These are phyloP conservation scores for Pseudognaphalium luteoalbum DNA, from an alignment of 129 eudicot species.

Conservation along the genomic window DNA sequence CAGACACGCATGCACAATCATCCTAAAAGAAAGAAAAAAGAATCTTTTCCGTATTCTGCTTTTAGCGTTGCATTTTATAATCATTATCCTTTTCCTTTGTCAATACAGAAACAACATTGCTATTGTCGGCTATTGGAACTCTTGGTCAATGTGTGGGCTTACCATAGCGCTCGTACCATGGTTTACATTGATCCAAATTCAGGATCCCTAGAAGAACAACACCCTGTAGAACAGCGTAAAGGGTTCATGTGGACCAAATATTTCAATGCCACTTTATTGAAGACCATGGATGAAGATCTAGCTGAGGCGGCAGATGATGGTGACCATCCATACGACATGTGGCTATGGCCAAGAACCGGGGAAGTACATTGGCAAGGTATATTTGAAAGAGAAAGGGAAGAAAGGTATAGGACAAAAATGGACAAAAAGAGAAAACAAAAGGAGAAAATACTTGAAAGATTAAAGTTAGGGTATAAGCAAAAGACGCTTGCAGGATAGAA, in stretches of 20 bases:
- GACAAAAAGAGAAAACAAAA: constrained; percentile 89
- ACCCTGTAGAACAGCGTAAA: constrained; percentile 63
- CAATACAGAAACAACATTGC: constrained; percentile 66
- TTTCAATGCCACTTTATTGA: constrained; percentile 66
- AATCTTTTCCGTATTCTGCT: not conserved
- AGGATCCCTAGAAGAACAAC: constrained; percentile 80
- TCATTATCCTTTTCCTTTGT: constrained; percentile 1
- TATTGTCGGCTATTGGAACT: constrained; percentile 85
- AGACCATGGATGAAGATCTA: constrained; percentile 94
- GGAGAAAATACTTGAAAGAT: constrained; percentile 75
- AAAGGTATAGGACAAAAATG: constrained; percentile 85
- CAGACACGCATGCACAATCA: not conserved
- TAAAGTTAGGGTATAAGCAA: constrained; percentile 76
- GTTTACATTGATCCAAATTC: constrained; percentile 76
- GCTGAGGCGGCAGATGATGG: constrained; percentile 97
- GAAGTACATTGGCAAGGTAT: constrained; percentile 96
- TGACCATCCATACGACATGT: constrained; percentile 60
- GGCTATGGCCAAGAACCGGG: constrained; percentile 98
- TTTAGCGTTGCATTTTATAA: not conserved
- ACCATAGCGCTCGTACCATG: constrained; percentile 85
- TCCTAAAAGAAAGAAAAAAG: not conserved
- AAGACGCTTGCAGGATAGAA: constrained; percentile 73
- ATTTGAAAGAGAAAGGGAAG: constrained; percentile 90
- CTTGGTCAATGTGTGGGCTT: constrained; percentile 95
- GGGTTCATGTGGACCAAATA: constrained; percentile 86